Evolutionary conservation across 306 rosid genomes (phyloP).

Genomic region (Hippophae rhamnoides): DNA sequence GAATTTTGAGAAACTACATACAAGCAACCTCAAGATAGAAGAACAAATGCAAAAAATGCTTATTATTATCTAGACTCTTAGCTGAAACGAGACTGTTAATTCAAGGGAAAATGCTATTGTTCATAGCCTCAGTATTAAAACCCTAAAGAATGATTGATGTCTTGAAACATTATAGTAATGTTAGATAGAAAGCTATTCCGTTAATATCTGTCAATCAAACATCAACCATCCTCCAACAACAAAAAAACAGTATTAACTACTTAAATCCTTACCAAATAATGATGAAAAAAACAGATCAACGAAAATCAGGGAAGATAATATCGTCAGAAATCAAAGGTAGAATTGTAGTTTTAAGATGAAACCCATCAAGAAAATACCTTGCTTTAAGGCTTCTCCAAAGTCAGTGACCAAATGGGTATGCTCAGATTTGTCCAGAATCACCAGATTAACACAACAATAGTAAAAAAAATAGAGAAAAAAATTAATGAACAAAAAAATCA

Average conservation of each 20-base stretch:
- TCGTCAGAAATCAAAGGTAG: background rate
- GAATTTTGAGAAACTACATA: conserved; percentile 1
- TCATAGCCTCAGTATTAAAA: conserved; percentile 18
- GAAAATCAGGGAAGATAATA: conserved; percentile 5
- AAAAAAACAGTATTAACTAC: conserved; percentile 21
- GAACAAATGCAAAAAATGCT: background rate
- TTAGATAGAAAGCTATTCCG: conserved; percentile 17
- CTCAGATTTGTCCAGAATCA: conserved; percentile 26
- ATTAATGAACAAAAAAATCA: background rate
- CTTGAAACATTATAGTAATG: conserved; percentile 6
- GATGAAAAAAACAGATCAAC: conserved; percentile 28
- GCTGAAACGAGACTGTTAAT: conserved; percentile 1
- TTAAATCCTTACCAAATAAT: conserved; percentile 22
- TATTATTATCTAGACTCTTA: conserved; percentile 2
- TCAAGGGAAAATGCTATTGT: conserved; percentile 4
- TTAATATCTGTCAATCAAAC: conserved; percentile 30
- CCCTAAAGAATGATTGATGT: conserved; percentile 22
- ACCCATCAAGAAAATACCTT: conserved; percentile 44
- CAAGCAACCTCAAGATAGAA: background rate
- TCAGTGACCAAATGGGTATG: conserved; percentile 34
- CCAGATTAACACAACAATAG: conserved; percentile 11
- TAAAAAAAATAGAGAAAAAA: conserved; percentile 12
- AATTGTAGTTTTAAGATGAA: conserved; percentile 14
- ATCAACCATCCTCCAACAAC: conserved; percentile 22
- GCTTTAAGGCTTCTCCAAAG: conserved; percentile 16